These are phyloP conservation scores for Torulaspora quercuum DNA, from an alignment of 805 yeast genomes.

Conservation along the genomic window DNA sequence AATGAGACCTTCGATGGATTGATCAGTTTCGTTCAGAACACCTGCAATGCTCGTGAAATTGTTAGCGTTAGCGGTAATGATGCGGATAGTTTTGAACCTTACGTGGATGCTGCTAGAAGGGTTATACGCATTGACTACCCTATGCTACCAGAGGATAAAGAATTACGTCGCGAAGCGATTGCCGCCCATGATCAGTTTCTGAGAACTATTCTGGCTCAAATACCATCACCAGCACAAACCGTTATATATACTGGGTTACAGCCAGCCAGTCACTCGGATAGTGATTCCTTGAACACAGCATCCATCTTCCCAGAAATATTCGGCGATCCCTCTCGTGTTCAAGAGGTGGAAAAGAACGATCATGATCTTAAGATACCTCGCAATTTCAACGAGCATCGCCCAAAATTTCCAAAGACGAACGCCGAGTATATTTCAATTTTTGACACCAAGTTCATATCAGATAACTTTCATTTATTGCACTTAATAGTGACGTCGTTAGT, in stretches of 20 bases:
- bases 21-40: constrained; percentile 16
- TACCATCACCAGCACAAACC: constrained; percentile 72
- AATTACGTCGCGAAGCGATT: constrained; percentile 35
- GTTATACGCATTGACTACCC: constrained; percentile 59
- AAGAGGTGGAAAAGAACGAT: constrained; percentile 56
- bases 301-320: constrained; percentile 53
- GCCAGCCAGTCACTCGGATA: constrained; percentile 15
- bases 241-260: constrained; percentile 52
- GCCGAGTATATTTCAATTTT: constrained; percentile 21
- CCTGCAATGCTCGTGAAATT: constrained; percentile 28
- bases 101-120: constrained; percentile 61
- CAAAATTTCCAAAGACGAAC: constrained; percentile 25
- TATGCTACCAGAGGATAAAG: constrained; percentile 41
- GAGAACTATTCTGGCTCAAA: constrained; percentile 54
- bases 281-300: neutral
- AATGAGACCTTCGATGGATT: constrained; percentile 22
- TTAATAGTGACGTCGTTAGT: constrained; percentile 20
- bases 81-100: constrained; percentile 49
- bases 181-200: constrained; percentile 46
- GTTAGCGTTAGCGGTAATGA: constrained; percentile 34
- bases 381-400: constrained; percentile 34
- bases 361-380: constrained; percentile 35
- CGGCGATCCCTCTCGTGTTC: constrained; percentile 45
- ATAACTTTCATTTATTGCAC: constrained; percentile 22
- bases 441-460: constrained; percentile 25